Conservation (phyloP, 169 alveolate genomes). For the Cryptosporidium canis region DNA sequence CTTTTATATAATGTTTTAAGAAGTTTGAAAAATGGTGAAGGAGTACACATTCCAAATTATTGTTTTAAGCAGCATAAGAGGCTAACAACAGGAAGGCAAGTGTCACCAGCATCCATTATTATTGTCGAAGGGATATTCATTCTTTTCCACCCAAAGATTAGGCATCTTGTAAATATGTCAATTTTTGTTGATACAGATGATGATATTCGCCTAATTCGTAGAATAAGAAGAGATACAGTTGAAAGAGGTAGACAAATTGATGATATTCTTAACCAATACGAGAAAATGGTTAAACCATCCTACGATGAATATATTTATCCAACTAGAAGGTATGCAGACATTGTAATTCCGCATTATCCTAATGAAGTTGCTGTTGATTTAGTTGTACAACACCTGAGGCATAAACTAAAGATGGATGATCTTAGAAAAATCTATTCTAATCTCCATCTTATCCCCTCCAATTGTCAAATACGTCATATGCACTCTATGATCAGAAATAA, state of each 20-base stretch:
- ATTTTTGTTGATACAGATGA: slow-evolving; percentile 85
- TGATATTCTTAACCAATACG: slow-evolving; percentile 77
- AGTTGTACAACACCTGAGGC: slow-evolving; percentile 72
- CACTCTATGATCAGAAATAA: slow-evolving; percentile 69
- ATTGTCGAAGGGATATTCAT: slow-evolving; percentile 86
- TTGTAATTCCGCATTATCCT: slow-evolving; percentile 79
- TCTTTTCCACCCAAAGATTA: slow-evolving; percentile 80
- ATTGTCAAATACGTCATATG: slow-evolving; percentile 73
- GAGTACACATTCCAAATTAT: slow-evolving; percentile 80
- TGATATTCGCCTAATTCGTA: slow-evolving; percentile 83
- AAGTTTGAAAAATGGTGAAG: slow-evolving; percentile 73
- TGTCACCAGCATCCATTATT: slow-evolving; percentile 79
- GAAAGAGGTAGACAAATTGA: slow-evolving; percentile 80
- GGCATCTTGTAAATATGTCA: slow-evolving; percentile 82
- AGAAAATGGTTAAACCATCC: slow-evolving; percentile 79
- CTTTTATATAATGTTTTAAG: slow-evolving; percentile 62
- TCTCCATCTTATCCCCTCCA: slow-evolving; percentile 64
- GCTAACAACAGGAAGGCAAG: slow-evolving; percentile 47
- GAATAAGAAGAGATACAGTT: slow-evolving; percentile 75
- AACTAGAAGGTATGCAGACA: slow-evolving; percentile 82
- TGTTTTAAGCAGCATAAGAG: slow-evolving; percentile 78
- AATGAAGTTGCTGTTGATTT: slow-evolving; percentile 75
- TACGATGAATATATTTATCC: slow-evolving; percentile 84
- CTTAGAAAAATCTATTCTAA: slow-evolving; percentile 60
- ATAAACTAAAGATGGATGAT: slow-evolving; percentile 64